Conservation (phyloP, 225 moss, liverwort and hornwort genomes). For the Pseudoscleropodium purum region DNA sequence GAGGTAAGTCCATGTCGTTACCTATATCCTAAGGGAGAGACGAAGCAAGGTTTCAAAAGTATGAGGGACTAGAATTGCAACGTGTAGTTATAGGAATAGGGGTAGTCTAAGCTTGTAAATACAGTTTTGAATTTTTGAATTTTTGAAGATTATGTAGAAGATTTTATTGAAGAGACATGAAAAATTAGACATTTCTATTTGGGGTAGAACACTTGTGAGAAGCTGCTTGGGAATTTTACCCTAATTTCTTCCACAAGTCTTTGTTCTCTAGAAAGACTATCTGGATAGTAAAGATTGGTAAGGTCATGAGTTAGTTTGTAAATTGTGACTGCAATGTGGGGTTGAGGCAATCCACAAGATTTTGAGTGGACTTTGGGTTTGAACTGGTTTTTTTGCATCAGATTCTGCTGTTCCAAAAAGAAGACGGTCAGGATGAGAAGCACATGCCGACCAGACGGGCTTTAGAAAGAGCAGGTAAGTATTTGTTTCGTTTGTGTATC, state of each 20-base stretch:
- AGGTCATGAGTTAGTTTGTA: background rate
- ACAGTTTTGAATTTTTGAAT: background rate
- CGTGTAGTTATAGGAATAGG: background rate
- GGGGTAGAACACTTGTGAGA: background rate
- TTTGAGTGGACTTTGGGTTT: background rate
- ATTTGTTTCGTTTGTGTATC: background rate
- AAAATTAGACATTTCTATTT: background rate
- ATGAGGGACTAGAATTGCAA: background rate
- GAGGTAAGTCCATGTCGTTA: slow-evolving; percentile 35
- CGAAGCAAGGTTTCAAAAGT: background rate
- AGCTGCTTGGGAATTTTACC: background rate
- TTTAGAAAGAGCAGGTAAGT: slow-evolving; percentile 69
- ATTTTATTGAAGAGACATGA: background rate
- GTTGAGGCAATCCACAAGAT: background rate
- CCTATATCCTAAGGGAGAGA: background rate
- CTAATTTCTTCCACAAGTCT: background rate
- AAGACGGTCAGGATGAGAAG: slow-evolving; percentile 60
- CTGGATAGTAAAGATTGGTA: background rate
- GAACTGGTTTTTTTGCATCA: slow-evolving; percentile 11
- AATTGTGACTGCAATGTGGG: background rate
- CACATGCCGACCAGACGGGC: slow-evolving; percentile 81
- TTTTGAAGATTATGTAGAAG: background rate
- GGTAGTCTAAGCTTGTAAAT: background rate
- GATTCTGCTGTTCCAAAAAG: slow-evolving; percentile 70
- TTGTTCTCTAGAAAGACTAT: background rate